These are phyloP conservation scores for Termitomyces sp. DNA, from an alignment of 768 basidiomycete species.

Conservation along the genomic window DNA sequence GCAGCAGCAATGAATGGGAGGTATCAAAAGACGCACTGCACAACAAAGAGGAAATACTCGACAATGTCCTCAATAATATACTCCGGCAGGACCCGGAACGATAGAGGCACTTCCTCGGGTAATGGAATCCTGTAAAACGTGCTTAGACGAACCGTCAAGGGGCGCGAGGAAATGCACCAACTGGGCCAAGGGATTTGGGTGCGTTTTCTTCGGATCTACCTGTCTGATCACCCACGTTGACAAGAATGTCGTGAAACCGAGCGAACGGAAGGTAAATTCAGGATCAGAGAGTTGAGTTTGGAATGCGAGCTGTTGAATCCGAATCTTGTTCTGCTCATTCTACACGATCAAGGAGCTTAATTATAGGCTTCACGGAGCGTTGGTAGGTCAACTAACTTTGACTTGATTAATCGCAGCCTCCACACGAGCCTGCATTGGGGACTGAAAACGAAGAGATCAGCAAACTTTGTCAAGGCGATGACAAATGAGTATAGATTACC, in stretches of 20 bases:
- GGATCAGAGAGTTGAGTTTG: conserved; percentile 87
- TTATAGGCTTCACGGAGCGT: background rate
- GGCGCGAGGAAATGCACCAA: conserved; percentile 33
- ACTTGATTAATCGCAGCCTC: conserved; percentile 74
- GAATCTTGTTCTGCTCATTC: conserved; percentile 67
- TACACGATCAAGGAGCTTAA: conserved; percentile 21
- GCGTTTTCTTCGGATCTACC: conserved; percentile 75
- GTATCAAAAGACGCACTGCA: conserved; percentile 52
- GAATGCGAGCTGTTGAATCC: conserved; percentile 73
- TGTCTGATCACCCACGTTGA: conserved; percentile 93
- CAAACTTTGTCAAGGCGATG: background rate
- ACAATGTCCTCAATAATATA: conserved; percentile 93
- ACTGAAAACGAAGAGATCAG: conserved; percentile 32
- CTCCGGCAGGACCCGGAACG: conserved; percentile 88
- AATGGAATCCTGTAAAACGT: conserved; percentile 68
- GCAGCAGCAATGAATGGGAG: background rate
- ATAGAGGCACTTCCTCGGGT: conserved; percentile 77
- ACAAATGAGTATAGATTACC: conserved; percentile 37
- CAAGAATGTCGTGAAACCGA: conserved; percentile 84
- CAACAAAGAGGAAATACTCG: conserved; percentile 81
- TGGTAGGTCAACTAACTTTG: conserved; percentile 46
- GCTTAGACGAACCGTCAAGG: background rate
- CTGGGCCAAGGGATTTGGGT: conserved; percentile 69
- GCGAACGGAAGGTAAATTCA: conserved; percentile 72
- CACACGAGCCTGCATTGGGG: conserved; percentile 69